These are phyloP conservation scores for Isatis lusitanica DNA, from an alignment of 441 rosid genomes.

Conservation along the genomic window DNA sequence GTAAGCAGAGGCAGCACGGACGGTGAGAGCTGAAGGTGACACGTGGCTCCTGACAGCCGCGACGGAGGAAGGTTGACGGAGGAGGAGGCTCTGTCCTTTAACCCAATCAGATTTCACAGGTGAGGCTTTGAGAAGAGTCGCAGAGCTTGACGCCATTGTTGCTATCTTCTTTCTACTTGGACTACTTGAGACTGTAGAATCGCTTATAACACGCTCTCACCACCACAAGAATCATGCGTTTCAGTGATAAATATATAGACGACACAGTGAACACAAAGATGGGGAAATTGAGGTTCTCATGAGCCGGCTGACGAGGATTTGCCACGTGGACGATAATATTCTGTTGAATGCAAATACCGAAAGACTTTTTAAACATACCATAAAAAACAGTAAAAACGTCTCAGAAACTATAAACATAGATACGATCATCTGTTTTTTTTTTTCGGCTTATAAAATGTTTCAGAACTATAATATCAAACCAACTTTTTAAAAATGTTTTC, in stretches of 20 bases:
- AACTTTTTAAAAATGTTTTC: no score
- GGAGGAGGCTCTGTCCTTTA: slow-evolving; percentile 53
- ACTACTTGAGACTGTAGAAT: background rate
- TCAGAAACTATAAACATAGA: background rate
- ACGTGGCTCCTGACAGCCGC: slow-evolving; percentile 45
- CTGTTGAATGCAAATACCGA: background rate
- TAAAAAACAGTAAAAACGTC: background rate
- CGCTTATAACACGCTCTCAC: slow-evolving; percentile 9
- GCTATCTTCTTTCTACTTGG: background rate
- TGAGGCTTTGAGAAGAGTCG: slow-evolving; percentile 60
- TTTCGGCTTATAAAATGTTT: background rate
- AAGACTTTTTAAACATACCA: background rate
- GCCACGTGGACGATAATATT: slow-evolving; percentile 34
- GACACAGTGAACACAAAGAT: background rate
- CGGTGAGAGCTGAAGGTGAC: slow-evolving; percentile 43
- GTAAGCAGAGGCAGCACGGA: slow-evolving; percentile 76
- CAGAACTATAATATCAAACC: no score
- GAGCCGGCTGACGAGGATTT: slow-evolving; percentile 24
- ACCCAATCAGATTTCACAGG: slow-evolving; percentile 72
- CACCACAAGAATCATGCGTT: background rate
- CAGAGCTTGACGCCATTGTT: slow-evolving; percentile 70
- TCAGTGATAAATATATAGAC: slow-evolving; percentile 5
- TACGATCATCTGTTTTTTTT: background rate
- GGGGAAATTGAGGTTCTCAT: slow-evolving; percentile 26
- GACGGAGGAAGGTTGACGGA: slow-evolving; percentile 58